A percentile compares a stretch with the other conserved stretches of the same genome.
These are phyloP conservation scores for Naganishia sp. DNA, from an alignment of 1,284 basidiomycete species.

Conservation along the genomic window DNA sequence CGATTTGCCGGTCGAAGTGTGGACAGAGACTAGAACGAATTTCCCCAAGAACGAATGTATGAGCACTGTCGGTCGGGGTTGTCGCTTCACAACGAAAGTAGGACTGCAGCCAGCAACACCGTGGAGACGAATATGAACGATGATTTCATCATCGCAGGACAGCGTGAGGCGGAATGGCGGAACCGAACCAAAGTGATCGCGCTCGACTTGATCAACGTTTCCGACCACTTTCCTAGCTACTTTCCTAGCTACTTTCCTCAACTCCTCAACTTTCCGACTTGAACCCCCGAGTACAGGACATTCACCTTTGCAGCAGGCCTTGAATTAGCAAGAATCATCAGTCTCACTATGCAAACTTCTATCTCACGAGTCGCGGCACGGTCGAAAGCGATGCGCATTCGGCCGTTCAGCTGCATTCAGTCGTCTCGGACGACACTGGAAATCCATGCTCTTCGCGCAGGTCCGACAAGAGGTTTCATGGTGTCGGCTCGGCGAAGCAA, in stretches of 20 bases:
- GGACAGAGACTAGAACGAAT: too few species aligned
- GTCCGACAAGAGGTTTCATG: neutral
- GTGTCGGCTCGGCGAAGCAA: neutral
- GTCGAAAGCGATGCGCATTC: neutral
- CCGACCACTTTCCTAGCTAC: neutral
- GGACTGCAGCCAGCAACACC: neutral
- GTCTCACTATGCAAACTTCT: too few species aligned
- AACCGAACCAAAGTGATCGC: slow-evolving; percentile 22
- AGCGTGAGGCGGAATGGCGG: slow-evolving; percentile 2
- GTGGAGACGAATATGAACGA: neutral
- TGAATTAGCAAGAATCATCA: too few species aligned
- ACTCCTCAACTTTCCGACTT: too few species aligned
- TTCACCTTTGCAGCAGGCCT: too few species aligned
- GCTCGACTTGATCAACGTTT: slow-evolving; percentile 7
- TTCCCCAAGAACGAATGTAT: too few species aligned
- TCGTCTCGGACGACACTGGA: neutral
- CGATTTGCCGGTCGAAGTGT: neutral
- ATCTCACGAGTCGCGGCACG: neutral
- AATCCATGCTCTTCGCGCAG: neutral
- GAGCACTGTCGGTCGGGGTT: too few species aligned
- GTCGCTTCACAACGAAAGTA: neutral
- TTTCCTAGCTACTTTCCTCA: too few species aligned
- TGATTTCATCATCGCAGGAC: slow-evolving; percentile 24
- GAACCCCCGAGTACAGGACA: too few species aligned
- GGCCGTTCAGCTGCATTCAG: neutral